Conservation (phyloP, 2,329 filamentous ascomycete genomes). For the Neonectria punicea region DNA sequence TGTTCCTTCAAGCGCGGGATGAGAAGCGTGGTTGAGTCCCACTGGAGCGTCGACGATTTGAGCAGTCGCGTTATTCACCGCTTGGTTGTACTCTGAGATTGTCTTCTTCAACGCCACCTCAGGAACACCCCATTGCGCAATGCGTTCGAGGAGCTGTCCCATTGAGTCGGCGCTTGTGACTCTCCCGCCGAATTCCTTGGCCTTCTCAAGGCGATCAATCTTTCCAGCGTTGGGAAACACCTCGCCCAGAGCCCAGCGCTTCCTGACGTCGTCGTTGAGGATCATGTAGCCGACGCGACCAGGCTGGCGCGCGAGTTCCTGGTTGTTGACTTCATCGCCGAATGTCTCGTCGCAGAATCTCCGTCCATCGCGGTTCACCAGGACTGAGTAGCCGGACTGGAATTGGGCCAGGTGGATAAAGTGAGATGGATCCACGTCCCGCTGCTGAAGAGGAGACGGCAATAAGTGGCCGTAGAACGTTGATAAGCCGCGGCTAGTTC, state of each 20-base stretch:
- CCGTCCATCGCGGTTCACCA: conserved; percentile 20
- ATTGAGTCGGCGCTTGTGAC: conserved; percentile 19
- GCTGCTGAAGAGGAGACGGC: conserved; percentile 21
- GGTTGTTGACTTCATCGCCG: conserved; percentile 30
- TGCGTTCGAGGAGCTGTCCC: conserved; percentile 8
- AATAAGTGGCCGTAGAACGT: conserved; percentile 29
- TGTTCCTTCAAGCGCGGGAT: conserved; percentile 15
- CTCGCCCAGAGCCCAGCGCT: conserved; percentile 24
- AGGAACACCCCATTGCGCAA: conserved; percentile 24
- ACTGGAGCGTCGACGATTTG: conserved; percentile 17
- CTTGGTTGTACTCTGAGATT: conserved; percentile 14
- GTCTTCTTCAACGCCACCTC: conserved; percentile 10
- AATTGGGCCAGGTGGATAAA: conserved; percentile 31
- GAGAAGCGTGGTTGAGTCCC: conserved; percentile 20
- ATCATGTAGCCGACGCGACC: conserved; percentile 27
- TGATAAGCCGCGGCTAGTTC: conserved; percentile 23
- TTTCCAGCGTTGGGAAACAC: conserved; percentile 27
- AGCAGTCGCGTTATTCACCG: not conserved
- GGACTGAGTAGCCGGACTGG: conserved; percentile 25
- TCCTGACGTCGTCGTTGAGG: conserved; percentile 23
- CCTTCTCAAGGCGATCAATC: conserved; percentile 29
- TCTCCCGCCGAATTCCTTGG: conserved; percentile 25
- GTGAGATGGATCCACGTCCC: conserved; percentile 22
- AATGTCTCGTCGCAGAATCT: conserved; percentile 31
- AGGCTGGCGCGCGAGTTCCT: conserved; percentile 26